Evolutionary conservation across 352 stramenopile species (phyloP).

Genomic region (Pythium folliculosum): DNA sequence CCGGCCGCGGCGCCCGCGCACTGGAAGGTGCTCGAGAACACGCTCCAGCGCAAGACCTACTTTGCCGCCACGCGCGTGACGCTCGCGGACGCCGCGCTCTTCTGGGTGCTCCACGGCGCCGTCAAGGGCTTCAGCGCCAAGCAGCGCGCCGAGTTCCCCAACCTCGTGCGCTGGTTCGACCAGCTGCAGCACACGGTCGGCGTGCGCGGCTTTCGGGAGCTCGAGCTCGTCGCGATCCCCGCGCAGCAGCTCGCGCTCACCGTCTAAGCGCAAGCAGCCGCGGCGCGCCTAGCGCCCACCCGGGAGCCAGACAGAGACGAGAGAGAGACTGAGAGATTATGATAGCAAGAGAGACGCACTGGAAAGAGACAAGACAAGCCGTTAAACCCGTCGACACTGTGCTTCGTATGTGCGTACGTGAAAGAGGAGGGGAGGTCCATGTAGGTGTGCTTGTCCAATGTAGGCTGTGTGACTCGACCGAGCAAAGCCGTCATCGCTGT

Average conservation of each 20-base stretch:
- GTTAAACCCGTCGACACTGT: too few relatives aligned
- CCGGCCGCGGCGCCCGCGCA: constrained; percentile 39
- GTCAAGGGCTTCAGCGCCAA: constrained; percentile 38
- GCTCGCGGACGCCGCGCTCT: constrained; percentile 78
- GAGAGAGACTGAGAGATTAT: constrained; percentile 7
- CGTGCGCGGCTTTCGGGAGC: constrained; percentile 77
- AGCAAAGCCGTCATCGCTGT: too few relatives aligned
- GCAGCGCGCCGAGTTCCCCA: constrained; percentile 52
- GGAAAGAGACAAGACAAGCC: too few relatives aligned
- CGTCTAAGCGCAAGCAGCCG: constrained; percentile 44
- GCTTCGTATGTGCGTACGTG: too few relatives aligned
- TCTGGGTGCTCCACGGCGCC: constrained; percentile 56
- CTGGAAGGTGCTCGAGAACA: constrained; percentile 65
- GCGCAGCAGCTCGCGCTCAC: constrained; percentile 60
- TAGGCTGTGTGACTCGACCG: too few relatives aligned
- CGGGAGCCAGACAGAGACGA: not conserved
- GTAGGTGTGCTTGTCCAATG: too few relatives aligned
- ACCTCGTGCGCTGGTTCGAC: constrained; percentile 84
- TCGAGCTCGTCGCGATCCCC: constrained; percentile 61
- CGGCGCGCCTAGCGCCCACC: not conserved
- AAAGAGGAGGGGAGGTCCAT: too few relatives aligned
- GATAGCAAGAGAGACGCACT: not conserved
- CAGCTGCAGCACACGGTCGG: constrained; percentile 85
- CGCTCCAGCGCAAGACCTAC: constrained; percentile 64
- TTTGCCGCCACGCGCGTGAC: constrained; percentile 70